Evolutionary conservation across 2,329 filamentous ascomycete genomes (phyloP).

Genomic region (Gremmenia infestans): DNA sequence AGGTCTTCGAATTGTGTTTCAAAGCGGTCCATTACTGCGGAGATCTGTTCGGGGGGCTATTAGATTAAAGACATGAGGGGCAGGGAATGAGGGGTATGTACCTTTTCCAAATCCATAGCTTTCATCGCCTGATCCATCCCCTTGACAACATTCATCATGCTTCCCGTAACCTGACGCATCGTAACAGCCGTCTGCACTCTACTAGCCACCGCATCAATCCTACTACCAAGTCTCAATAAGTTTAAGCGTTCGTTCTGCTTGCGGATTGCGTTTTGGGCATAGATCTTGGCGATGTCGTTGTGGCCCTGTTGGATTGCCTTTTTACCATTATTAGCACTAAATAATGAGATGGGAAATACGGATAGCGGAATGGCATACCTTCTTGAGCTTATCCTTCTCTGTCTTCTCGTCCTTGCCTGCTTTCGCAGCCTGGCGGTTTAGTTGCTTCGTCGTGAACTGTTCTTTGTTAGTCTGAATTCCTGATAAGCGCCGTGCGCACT

Average conservation of each 20-base stretch:
- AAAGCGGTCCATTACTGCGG: slow-evolving; percentile 61
- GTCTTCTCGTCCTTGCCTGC: slow-evolving; percentile 55
- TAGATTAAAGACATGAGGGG: not conserved
- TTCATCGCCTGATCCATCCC: slow-evolving; percentile 60
- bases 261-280: slow-evolving; percentile 58
- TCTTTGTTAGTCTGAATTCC: not conserved
- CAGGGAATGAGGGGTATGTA: slow-evolving; percentile 25
- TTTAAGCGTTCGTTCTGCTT: slow-evolving; percentile 60
- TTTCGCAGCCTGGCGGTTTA: slow-evolving; percentile 57
- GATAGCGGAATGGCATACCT: slow-evolving; percentile 35
- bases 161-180: slow-evolving; percentile 55
- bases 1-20: slow-evolving; percentile 51
- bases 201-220: slow-evolving; percentile 55
- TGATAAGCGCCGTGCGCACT: slow-evolving; percentile 8
- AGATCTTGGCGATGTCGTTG: slow-evolving; percentile 57
- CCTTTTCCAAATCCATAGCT: slow-evolving; percentile 58
- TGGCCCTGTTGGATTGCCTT: slow-evolving; percentile 56
- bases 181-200: slow-evolving; percentile 59
- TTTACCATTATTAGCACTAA: slow-evolving; percentile 1
- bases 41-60: slow-evolving; percentile 41
- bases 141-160: slow-evolving; percentile 57
- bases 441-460: slow-evolving; percentile 58
- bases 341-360: not conserved
- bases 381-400: slow-evolving; percentile 58
- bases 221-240: slow-evolving; percentile 49